Base-by-base conservation (phyloP, 2,329 filamentous ascomycete species). In the Botrytis squamosa region DNA sequence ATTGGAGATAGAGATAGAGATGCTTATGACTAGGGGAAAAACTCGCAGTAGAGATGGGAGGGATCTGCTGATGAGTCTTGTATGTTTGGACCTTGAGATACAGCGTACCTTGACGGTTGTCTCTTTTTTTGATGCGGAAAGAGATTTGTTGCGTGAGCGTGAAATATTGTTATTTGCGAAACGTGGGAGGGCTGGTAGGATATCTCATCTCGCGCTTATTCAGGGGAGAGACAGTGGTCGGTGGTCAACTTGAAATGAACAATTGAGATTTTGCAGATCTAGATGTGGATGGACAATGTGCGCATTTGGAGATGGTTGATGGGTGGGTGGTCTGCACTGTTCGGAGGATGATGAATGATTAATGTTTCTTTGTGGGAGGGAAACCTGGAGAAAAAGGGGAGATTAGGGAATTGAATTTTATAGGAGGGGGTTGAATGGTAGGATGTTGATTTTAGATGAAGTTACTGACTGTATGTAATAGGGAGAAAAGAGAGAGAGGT, bases 381-480 rank as follows among this genome's bases (percentile, higher is more conserved):
- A 20, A 22, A 22, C 8, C 9, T 46, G 20, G 1, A 9, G 42
- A 20, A 46, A 46, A 46, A 18, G 18, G 42, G 42, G 20, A 16
- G 14, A 42, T 42, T 18, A 1, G 0, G 4, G 5, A 0, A 6
- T 44, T 44, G 42, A 0, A 1, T 18, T 44, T 20, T 7, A 1
- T 18, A 8, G 1, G 44, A 22, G 8, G 44, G 18, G 1, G 14
- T 42, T 52, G 25, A 7, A n/a, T 52, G 25, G 49, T 52, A 52
- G 14, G 4, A n/a, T n/a, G 4, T 52, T 52, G 12, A 16, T n/a
- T 0, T n/a, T 52, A 25, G 25, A 55, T n/a, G 4, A 3, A n/a
- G 49, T 52, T 2, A 25, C 2, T 52, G 33, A 4, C 3, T 33
- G 33, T 33, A 33, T 33, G 12, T 16, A 6, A 25, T 52, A 52